phyloP scores from a whole-genome alignment of 192 early-diverging fungal species.

The Podila clonocystis region DNA sequence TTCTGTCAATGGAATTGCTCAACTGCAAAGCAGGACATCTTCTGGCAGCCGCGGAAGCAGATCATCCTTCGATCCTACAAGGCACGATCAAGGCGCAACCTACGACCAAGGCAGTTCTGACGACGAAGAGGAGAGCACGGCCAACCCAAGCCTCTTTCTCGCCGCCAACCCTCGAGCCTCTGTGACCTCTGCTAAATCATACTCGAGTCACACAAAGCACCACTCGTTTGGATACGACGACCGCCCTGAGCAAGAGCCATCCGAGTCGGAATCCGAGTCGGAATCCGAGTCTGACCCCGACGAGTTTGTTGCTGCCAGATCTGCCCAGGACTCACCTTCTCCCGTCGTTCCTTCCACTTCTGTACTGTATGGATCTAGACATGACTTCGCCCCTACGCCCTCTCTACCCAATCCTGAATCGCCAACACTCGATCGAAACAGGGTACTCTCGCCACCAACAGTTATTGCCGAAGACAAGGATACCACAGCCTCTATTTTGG shows the following conservation, averaged over 20 bases:
- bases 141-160: constrained; percentile 28
- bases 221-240: constrained; percentile 43
- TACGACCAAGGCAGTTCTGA: constrained; percentile 21
- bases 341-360: constrained; percentile 9
- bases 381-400: not conserved
- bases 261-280: constrained; percentile 49
- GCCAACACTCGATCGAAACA: too few relatives aligned
- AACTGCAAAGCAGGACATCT: too few relatives aligned
- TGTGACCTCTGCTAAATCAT: constrained; percentile 21
- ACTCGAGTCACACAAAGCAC: constrained; percentile 49
- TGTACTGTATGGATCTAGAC: constrained; percentile 8
- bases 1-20: not conserved
- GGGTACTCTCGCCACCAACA: too few relatives aligned
- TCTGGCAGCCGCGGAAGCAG: too few relatives aligned
- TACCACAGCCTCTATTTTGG: too few relatives aligned
- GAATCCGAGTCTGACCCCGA: constrained; percentile 27
- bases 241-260: constrained; percentile 22
- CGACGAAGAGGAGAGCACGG: constrained; percentile 12
- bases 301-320: not conserved
- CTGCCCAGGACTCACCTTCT: not conserved
- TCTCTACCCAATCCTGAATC: not conserved
- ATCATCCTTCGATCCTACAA: not conserved
- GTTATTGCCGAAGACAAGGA: too few relatives aligned
- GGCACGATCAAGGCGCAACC: not conserved
- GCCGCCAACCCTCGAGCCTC: constrained; percentile 20